Evolutionary conservation across 805 yeast genomes (phyloP).

Genomic region (Maudiozyma bulderi): DNA sequence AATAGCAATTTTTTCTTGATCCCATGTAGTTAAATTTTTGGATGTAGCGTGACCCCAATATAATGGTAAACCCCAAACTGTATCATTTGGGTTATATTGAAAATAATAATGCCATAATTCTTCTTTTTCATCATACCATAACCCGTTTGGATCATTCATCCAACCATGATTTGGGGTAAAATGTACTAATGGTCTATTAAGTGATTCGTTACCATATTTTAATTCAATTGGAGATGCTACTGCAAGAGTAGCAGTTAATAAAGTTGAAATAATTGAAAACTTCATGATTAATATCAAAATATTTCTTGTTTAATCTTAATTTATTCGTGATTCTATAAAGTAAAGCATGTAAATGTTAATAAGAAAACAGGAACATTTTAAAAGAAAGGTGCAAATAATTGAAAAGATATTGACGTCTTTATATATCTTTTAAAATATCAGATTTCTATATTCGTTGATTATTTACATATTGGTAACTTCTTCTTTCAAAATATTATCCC

Average conservation of each 20-base stretch:
- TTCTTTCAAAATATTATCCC: too few species aligned
- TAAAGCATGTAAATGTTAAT: too few species aligned
- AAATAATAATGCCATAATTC: neutral
- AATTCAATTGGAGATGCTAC: neutral
- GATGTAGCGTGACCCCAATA: slow-evolving; percentile 2
- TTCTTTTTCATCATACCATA: slow-evolving; percentile 2
- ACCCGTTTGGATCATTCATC: slow-evolving; percentile 3
- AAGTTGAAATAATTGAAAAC: neutral
- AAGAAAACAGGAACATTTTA: too few species aligned
- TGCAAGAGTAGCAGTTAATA: neutral
- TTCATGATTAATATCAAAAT: neutral
- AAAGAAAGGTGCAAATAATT: too few species aligned
- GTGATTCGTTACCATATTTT: neutral
- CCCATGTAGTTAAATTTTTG: neutral
- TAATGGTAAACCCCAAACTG: slow-evolving; percentile 2
- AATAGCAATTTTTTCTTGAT: neutral
- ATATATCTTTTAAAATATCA: too few species aligned
- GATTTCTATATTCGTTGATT: too few species aligned
- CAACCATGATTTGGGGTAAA: neutral
- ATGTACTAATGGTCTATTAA: slow-evolving; percentile 1
- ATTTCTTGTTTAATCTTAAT: too few species aligned
- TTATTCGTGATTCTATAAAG: too few species aligned
- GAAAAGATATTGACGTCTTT: too few species aligned
- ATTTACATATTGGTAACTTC: too few species aligned
- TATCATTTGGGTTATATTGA: slow-evolving; percentile 2